Conservation (phyloP, 306 rosid species). For the Lithocarpus polystachyus region DNA sequence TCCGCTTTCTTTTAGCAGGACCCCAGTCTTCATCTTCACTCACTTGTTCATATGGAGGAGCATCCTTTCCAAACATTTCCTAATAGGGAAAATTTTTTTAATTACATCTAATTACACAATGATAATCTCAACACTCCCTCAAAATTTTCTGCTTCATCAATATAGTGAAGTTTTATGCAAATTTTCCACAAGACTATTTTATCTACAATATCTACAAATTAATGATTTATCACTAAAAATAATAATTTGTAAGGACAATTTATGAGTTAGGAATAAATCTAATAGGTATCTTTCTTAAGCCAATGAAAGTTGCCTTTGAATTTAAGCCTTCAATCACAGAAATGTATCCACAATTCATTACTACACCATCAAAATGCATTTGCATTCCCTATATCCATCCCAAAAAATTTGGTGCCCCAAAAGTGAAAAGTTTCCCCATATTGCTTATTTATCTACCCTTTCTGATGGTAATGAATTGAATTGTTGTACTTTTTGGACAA, state of each 20-base stretch:
- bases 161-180: neutral
- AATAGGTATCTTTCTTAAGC: neutral
- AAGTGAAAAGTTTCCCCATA: neutral
- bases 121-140: conserved; percentile 2
- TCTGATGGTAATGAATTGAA: neutral
- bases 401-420: neutral
- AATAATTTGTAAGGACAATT: neutral
- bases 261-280: conserved; percentile 5
- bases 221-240: neutral
- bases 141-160: neutral
- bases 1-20: conserved; percentile 64
- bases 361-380: neutral
- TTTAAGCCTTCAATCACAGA: neutral
- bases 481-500: neutral
- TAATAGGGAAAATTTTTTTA: conserved; percentile 12
- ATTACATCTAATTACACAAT: conserved; percentile 3
- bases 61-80: conserved; percentile 98
- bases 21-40: conserved; percentile 99
- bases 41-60: conserved; percentile 53
- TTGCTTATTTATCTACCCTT: neutral
- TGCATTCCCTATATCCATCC: neutral
- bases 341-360: neutral
- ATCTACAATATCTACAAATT: neutral
- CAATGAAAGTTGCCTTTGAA: neutral
- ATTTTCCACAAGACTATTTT: neutral